Conservation (phyloP, 2,329 filamentous ascomycete species). For the Colletotrichum lupini region DNA sequence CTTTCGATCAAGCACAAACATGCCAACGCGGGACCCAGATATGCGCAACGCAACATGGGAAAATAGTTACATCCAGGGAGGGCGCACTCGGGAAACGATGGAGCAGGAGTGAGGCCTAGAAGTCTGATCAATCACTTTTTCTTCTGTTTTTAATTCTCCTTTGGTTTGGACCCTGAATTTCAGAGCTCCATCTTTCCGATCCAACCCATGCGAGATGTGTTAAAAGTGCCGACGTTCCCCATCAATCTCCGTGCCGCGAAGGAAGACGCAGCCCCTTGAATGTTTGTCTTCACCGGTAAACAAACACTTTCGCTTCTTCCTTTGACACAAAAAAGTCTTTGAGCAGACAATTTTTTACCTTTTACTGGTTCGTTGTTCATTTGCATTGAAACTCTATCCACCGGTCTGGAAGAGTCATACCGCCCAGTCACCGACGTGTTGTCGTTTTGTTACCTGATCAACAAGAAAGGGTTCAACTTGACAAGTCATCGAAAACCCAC, state of each 20-base stretch:
- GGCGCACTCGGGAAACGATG: background rate
- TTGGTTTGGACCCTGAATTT: slow-evolving; percentile 29
- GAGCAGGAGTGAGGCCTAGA: background rate
- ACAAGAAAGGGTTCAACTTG: background rate
- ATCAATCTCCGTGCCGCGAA: background rate
- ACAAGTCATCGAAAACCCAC: slow-evolving; percentile 3
- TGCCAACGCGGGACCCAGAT: background rate
- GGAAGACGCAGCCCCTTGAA: background rate
- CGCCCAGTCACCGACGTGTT: background rate
- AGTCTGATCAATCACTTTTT: slow-evolving; percentile 20
- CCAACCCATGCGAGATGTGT: background rate
- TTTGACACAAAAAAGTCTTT: background rate
- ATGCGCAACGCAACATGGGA: background rate
- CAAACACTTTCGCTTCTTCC: slow-evolving; percentile 6
- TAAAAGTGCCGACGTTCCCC: slow-evolving; percentile 20
- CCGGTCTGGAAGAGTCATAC: slow-evolving; percentile 14
- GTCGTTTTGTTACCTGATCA: slow-evolving; percentile 9
- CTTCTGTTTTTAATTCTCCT: background rate
- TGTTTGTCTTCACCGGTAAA: background rate
- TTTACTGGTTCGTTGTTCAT: slow-evolving; percentile 27
- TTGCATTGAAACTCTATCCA: slow-evolving; percentile 1
- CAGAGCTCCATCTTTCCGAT: background rate
- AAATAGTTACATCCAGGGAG: background rate
- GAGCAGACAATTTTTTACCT: background rate
- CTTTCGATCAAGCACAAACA: background rate